A percentile compares a stretch with the other conserved stretches of the same genome.
Conservation (phyloP, 495 filamentous ascomycete species). For the Halenospora varia region DNA sequence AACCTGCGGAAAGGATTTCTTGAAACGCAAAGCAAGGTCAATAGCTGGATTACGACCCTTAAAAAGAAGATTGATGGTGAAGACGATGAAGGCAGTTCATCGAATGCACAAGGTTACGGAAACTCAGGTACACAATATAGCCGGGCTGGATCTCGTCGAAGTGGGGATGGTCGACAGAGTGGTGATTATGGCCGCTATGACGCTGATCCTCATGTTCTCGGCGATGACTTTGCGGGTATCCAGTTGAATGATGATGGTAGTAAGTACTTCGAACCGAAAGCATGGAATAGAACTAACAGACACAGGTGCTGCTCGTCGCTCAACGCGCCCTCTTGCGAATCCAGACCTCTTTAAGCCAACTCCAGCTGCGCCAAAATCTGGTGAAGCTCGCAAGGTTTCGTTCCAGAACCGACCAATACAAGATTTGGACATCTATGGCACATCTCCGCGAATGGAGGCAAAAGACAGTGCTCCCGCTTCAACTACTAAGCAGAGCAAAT, state of each 20-base stretch:
- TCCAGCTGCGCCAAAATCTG: conserved; percentile 48
- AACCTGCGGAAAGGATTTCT: conserved; percentile 93
- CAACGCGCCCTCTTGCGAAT: conserved; percentile 67
- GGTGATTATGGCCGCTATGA: conserved; percentile 87
- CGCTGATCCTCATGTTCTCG: conserved; percentile 86
- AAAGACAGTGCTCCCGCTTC: conserved; percentile 19
- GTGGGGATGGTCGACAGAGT: conserved; percentile 64
- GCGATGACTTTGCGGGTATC: conserved; percentile 87
- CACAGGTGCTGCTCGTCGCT: conserved; percentile 46
- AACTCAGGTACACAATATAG: conserved; percentile 18
- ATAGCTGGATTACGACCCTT: conserved; percentile 83
- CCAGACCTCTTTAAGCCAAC: conserved; percentile 77
- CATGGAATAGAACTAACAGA: conserved; percentile 6
- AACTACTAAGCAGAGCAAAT: conserved; percentile 73
- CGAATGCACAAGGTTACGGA: conserved; percentile 13
- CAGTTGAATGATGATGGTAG: conserved; percentile 70
- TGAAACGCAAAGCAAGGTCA: conserved; percentile 90
- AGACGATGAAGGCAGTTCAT: conserved; percentile 35
- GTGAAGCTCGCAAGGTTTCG: conserved; percentile 62
- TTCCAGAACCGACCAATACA: conserved; percentile 57
- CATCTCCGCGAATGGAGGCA: conserved; percentile 43
- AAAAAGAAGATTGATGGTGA: conserved; percentile 91
- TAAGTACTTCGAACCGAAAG: conserved; percentile 51
- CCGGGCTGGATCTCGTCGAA: conserved; percentile 50
- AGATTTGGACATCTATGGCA: conserved; percentile 74